Percentiles rank a stretch among this genome's conserved stretches.
phyloP scores from a whole-genome alignment of 73 alveolate genomes.

The Blepharisma stoltei region DNA sequence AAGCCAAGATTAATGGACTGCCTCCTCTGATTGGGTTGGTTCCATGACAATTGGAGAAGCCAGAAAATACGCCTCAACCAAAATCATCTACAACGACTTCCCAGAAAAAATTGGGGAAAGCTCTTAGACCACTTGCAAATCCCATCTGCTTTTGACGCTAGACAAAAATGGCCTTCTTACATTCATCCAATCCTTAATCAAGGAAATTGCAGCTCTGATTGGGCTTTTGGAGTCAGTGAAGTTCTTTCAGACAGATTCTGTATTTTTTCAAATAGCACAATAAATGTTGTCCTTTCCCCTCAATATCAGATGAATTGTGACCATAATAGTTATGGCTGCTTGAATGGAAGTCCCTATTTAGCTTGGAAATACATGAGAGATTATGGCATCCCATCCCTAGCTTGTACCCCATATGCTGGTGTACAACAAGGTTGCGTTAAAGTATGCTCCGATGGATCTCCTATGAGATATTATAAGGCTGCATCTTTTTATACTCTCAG shows the following conservation, averaged over 20 bases:
- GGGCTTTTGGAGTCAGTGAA: conserved; percentile 97
- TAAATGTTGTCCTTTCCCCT: conserved; percentile 66
- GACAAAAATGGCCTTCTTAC: conserved; percentile 43
- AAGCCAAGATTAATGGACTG: no score
- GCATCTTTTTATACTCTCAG: neutral
- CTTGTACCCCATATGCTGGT: conserved; percentile 12
- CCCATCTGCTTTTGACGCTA: conserved; percentile 43
- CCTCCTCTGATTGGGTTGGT: no score
- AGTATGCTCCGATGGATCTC: neutral
- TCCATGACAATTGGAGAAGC: no score
- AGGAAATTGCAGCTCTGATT: conserved; percentile 95
- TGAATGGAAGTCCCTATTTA: conserved; percentile 48
- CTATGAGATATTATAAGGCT: neutral
- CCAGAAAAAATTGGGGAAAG: conserved; percentile 13
- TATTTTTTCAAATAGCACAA: conserved; percentile 57
- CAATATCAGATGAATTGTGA: conserved; percentile 70
- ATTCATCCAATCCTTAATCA: conserved; percentile 44
- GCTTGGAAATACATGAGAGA: neutral
- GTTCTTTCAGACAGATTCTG: conserved; percentile 92
- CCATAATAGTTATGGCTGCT: conserved; percentile 65
- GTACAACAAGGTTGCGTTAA: neutral
- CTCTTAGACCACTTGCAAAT: conserved; percentile 2
- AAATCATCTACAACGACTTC: neutral
- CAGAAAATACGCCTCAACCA: no score
- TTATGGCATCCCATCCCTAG: neutral